Conservation (phyloP, 2,329 filamentous ascomycete species). For the Pseudocercospora eumusae region DNA sequence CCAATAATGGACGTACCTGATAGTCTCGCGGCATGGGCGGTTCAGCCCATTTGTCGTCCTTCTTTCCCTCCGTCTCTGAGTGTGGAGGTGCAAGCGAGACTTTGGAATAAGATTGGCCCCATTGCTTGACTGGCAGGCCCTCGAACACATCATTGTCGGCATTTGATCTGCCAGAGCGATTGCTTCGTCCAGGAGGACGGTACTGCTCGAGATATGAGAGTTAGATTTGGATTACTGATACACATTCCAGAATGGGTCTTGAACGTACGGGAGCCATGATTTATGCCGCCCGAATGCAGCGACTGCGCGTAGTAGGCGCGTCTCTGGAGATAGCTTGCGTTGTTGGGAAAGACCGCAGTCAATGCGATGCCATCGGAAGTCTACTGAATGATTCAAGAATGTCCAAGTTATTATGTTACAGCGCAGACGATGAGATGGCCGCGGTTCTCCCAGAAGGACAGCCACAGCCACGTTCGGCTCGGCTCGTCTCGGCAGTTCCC, state of each 20-base stretch:
- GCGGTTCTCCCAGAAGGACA: no score
- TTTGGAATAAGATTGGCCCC: conserved; percentile 60
- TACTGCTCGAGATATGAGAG: conserved; percentile 47
- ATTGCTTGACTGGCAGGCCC: conserved; percentile 88
- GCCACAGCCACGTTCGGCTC: no score
- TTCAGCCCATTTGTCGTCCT: conserved; percentile 72
- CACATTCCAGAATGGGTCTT: background rate
- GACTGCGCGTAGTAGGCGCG: no score
- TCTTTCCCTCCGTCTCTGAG: conserved; percentile 28
- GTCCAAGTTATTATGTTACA: background rate
- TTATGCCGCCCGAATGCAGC: no score
- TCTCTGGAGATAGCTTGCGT: no score
- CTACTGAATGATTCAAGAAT: background rate
- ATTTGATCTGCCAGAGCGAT: conserved; percentile 59
- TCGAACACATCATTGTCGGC: conserved; percentile 66
- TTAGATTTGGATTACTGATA: no score
- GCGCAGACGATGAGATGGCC: background rate
- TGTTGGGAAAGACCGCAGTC: no score
- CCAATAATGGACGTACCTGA: conserved; percentile 40
- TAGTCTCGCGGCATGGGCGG: conserved; percentile 87
- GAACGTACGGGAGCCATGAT: background rate
- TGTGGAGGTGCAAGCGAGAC: conserved; percentile 38
- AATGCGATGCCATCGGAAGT: no score
- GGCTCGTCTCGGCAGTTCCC: no score
- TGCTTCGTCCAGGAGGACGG: conserved; percentile 58